phyloP scores from a whole-genome alignment of 352 stramenopile genomes.

The Globisporangium nagaii region DNA sequence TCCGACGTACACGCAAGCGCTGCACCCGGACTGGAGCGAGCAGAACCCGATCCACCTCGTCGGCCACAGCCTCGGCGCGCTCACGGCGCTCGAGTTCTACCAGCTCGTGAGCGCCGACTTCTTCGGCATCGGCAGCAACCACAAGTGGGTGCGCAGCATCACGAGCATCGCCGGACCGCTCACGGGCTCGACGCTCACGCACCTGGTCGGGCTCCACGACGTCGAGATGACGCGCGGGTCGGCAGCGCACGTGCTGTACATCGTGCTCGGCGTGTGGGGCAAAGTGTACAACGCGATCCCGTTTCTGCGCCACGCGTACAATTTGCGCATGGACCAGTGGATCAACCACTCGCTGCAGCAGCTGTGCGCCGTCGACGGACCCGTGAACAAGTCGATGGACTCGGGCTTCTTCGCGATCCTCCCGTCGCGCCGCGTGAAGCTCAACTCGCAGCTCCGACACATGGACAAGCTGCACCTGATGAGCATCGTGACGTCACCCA shows the following conservation, averaged over 20 bases:
- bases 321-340: constrained; percentile 65
- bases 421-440: constrained; percentile 37
- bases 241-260: constrained; percentile 30
- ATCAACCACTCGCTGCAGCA: constrained; percentile 24
- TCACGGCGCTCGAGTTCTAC: constrained; percentile 68
- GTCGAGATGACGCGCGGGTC: constrained; percentile 26
- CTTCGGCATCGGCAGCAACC: constrained; percentile 46
- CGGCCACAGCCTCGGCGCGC: constrained; percentile 55
- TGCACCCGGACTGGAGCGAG: constrained; percentile 39
- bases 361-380: constrained; percentile 24
- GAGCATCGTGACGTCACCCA: constrained; percentile 55
- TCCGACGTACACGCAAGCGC: constrained; percentile 18
- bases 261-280: constrained; percentile 33
- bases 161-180: constrained; percentile 48
- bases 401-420: constrained; percentile 43
- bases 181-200: constrained; percentile 42
- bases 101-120: constrained; percentile 53
- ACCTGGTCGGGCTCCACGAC: constrained; percentile 41
- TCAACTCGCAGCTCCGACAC: constrained; percentile 40
- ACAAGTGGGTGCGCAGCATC: constrained; percentile 56
- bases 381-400: constrained; percentile 32
- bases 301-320: constrained; percentile 26
- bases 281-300: constrained; percentile 35
- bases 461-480: constrained; percentile 60
- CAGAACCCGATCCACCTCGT: constrained; percentile 47